These are phyloP conservation scores for Rhodosporidiobolus sp. DNA, from an alignment of 768 basidiomycete species.

Conservation along the genomic window DNA sequence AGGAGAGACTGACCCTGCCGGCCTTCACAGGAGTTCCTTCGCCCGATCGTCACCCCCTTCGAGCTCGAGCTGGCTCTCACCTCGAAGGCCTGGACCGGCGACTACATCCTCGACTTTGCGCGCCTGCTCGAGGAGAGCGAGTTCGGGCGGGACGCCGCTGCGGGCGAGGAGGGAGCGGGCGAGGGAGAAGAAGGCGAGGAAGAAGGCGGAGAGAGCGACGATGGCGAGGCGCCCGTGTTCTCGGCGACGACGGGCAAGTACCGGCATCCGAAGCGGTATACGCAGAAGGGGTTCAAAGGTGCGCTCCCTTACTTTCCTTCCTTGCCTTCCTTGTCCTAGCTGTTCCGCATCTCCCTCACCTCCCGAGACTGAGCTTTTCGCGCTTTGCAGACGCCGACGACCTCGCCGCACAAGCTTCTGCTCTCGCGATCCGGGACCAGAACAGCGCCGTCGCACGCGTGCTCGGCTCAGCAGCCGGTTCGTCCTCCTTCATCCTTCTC, in stretches of 20 bases:
- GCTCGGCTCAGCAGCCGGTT: conserved; percentile 39
- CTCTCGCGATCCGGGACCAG: conserved; percentile 29
- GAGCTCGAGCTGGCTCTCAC: conserved; percentile 80
- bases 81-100: conserved; percentile 67
- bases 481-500: neutral
- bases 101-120: conserved; percentile 44
- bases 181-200: neutral
- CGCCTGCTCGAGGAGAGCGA: conserved; percentile 35
- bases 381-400: conserved; percentile 28
- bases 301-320: too few species aligned
- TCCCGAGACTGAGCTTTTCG: too few species aligned
- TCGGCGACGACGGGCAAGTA: conserved; percentile 84
- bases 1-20: too few species aligned
- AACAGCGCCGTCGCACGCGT: conserved; percentile 32
- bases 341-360: too few species aligned
- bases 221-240: conserved; percentile 73
- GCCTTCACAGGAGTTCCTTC: conserved; percentile 68
- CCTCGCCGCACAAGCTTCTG: conserved; percentile 33
- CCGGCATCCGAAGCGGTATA: conserved; percentile 69
- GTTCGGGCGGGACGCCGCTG: conserved; percentile 63
- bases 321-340: neutral
- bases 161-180: conserved; percentile 48
- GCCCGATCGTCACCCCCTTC: conserved; percentile 89
- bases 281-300: conserved; percentile 41
- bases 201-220: conserved; percentile 52